Evolutionary conservation across 2,329 filamentous ascomycete genomes (phyloP).

Genomic region (Aspergillus costaricaensis): DNA sequence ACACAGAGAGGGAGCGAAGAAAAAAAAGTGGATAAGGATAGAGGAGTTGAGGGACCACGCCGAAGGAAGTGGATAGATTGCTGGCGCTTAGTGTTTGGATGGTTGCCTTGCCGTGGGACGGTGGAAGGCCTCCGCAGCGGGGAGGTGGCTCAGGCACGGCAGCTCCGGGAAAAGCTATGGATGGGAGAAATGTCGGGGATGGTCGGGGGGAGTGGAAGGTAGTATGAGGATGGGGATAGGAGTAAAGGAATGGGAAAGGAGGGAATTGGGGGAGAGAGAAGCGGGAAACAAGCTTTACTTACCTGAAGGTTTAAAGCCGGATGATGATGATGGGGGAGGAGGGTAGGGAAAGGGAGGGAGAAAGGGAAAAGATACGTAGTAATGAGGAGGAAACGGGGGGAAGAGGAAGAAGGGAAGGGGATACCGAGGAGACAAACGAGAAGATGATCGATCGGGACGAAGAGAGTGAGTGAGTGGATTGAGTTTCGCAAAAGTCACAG

Average conservation of each 20-base stretch:
- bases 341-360: neutral
- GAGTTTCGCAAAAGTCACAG: slow-evolving; percentile 2
- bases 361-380: neutral
- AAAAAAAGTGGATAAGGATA: slow-evolving; percentile 4
- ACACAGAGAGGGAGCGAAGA: neutral
- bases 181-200: neutral
- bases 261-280: neutral
- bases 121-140: slow-evolving; percentile 18
- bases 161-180: neutral
- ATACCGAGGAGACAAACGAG: neutral
- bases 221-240: neutral
- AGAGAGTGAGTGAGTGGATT: neutral
- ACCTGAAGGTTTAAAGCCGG: slow-evolving; percentile 7
- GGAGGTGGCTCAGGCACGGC: slow-evolving; percentile 14
- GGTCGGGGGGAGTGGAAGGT: neutral
- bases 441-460: neutral
- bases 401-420: neutral
- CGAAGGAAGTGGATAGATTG: slow-evolving; percentile 4
- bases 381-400: slow-evolving; percentile 4
- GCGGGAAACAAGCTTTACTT: neutral
- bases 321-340: neutral
- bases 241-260: neutral
- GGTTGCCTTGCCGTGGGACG: slow-evolving; percentile 16
- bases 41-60: slow-evolving; percentile 1
- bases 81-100: slow-evolving; percentile 12